Evolutionary conservation across 163 green algal genomes (phyloP).

Genomic region (Scenedesmus sp.): DNA sequence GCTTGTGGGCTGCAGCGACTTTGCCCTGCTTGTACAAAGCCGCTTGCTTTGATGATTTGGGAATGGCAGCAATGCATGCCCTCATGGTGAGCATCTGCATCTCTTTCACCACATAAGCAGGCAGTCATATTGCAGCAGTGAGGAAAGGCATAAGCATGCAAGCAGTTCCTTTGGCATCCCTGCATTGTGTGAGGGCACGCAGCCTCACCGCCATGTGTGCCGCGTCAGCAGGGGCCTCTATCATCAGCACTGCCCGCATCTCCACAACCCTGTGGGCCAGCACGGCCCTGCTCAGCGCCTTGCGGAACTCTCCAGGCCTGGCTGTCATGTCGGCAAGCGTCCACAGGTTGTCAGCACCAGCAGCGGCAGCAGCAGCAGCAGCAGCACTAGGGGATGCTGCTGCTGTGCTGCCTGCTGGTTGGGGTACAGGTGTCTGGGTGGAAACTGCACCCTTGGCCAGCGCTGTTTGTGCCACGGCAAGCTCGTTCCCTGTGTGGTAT

Average conservation of each 20-base stretch:
- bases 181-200: too few species aligned
- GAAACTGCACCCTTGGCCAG: neutral
- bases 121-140: too few species aligned
- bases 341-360: neutral
- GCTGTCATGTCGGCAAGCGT: neutral
- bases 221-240: constrained; percentile 48
- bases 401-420: neutral
- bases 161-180: neutral
- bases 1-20: too few species aligned
- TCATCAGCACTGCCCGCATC: constrained; percentile 55
- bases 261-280: constrained; percentile 54
- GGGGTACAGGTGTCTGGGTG: neutral
- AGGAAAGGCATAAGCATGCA: too few species aligned
- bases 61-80: too few species aligned
- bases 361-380: neutral
- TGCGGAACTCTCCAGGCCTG: constrained; percentile 59
- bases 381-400: too few species aligned
- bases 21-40: too few species aligned
- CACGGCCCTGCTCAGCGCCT: constrained; percentile 51
- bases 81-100: too few species aligned
- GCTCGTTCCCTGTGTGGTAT: neutral
- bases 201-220: constrained; percentile 19
- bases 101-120: too few species aligned
- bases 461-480: neutral
- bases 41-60: too few species aligned